phyloP scores from a whole-genome alignment of 257 asterid species.

The Solanum medicagineum region DNA sequence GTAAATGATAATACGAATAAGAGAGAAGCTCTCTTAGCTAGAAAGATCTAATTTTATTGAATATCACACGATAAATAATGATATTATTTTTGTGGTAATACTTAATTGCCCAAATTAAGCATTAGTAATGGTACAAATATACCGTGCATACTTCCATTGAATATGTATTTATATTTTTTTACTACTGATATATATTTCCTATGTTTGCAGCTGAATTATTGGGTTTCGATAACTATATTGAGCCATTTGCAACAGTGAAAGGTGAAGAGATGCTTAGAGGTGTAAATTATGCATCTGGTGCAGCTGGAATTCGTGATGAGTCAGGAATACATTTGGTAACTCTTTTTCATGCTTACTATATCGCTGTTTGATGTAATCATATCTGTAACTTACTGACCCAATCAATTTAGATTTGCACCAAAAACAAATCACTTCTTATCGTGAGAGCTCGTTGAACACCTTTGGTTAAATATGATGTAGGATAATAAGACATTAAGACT shows the following conservation, averaged over 20 bases:
- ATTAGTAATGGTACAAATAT: background rate
- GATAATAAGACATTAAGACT: background rate
- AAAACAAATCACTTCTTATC: background rate
- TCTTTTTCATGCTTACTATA: background rate
- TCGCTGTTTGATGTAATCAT: background rate
- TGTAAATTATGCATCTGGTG: conserved; percentile 30
- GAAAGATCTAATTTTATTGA: background rate
- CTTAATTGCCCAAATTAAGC: background rate
- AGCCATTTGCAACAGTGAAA: conserved; percentile 12
- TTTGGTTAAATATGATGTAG: background rate
- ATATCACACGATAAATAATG: background rate
- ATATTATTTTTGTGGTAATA: background rate
- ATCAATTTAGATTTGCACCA: no score
- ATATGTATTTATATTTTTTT: background rate
- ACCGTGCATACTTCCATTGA: background rate
- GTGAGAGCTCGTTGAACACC: accelerated
- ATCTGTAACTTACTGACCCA: background rate
- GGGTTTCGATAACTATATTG: conserved; percentile 16
- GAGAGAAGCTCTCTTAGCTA: background rate
- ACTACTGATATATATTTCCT: background rate
- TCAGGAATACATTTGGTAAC: conserved; percentile 10
- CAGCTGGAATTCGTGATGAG: conserved; percentile 25
- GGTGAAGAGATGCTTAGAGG: conserved; percentile 9
- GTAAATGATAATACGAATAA: background rate
- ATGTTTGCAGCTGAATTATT: conserved; percentile 12